Percentiles rank a stretch among this genome's conserved stretches.
These are phyloP conservation scores for Ascochyta viciae-villosae DNA, from an alignment of 2,329 filamentous ascomycete genomes.

Conservation along the genomic window DNA sequence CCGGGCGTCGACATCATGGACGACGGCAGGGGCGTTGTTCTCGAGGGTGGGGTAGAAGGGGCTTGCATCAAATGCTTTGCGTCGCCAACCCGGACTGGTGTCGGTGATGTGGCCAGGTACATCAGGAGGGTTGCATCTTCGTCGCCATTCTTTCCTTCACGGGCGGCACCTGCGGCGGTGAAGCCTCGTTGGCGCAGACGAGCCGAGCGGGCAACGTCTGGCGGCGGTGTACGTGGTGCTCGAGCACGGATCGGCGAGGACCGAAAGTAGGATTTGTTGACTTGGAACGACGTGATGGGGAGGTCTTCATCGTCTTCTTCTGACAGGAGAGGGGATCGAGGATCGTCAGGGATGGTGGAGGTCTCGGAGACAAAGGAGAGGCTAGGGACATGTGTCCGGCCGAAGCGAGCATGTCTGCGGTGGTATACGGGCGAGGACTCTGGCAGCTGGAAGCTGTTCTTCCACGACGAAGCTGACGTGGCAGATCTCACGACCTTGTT, in stretches of 20 bases:
- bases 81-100: slow-evolving; percentile 69
- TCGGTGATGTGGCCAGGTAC: slow-evolving; percentile 90
- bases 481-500: slow-evolving; percentile 65
- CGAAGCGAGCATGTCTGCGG: slow-evolving; percentile 74
- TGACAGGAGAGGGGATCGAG: slow-evolving; percentile 64
- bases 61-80: slow-evolving; percentile 57
- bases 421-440: slow-evolving; percentile 88
- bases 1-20: slow-evolving; percentile 91
- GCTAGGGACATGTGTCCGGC: slow-evolving; percentile 72
- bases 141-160: slow-evolving; percentile 68
- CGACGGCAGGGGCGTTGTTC: slow-evolving; percentile 70
- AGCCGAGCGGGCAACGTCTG: slow-evolving; percentile 49
- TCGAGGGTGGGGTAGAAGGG: slow-evolving; percentile 63
- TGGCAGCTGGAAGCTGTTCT: slow-evolving; percentile 75
- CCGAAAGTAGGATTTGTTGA: slow-evolving; percentile 63
- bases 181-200: slow-evolving; percentile 51
- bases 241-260: slow-evolving; percentile 81
- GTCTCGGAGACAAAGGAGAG: slow-evolving; percentile 80
- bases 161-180: slow-evolving; percentile 47
- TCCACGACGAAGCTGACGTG: slow-evolving; percentile 73
- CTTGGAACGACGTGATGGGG: slow-evolving; percentile 75
- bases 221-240: slow-evolving; percentile 53
- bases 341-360: slow-evolving; percentile 70
- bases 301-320: slow-evolving; percentile 87
- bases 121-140: slow-evolving; percentile 86